These are phyloP conservation scores for Boletus pseudo-olivaceus DNA, from an alignment of 768 basidiomycete genomes.

Conservation along the genomic window DNA sequence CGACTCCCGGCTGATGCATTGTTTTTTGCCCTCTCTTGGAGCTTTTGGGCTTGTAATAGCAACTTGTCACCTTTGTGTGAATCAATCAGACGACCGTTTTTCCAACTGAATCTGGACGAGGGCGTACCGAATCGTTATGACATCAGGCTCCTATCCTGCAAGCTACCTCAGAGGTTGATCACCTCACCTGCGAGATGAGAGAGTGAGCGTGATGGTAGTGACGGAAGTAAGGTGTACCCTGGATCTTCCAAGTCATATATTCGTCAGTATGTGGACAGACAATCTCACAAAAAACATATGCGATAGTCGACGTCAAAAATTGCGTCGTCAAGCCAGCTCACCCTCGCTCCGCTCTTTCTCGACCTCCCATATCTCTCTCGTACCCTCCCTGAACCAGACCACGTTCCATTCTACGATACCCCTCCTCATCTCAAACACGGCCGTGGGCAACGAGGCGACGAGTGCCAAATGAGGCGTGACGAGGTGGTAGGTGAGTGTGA, in stretches of 20 bases:
- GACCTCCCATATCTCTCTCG: slow-evolving; percentile 77
- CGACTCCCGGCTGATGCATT: slow-evolving; percentile 54
- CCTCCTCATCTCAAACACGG: slow-evolving; percentile 66
- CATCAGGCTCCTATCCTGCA: background rate
- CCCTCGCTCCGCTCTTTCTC: slow-evolving; percentile 50
- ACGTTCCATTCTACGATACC: slow-evolving; percentile 86
- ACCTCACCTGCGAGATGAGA: background rate
- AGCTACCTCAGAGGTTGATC: background rate
- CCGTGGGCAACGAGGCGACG: slow-evolving; percentile 69
- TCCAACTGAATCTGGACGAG: background rate
- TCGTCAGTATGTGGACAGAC: background rate
- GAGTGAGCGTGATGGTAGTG: background rate
- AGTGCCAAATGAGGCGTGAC: slow-evolving; percentile 71
- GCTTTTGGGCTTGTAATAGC: no score
- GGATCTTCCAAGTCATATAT: background rate
- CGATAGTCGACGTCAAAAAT: background rate
- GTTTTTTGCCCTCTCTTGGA: background rate
- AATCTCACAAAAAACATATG: slow-evolving; percentile 1
- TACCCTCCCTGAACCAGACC: slow-evolving; percentile 78
- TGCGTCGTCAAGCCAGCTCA: slow-evolving; percentile 6
- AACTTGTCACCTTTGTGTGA: background rate
- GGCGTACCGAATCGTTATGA: background rate
- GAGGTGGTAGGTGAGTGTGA: slow-evolving; percentile 82
- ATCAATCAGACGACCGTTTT: background rate
- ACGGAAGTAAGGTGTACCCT: background rate